Evolutionary conservation across 805 yeast species (phyloP), one percentile per base, ranked within the genome.

Genomic region (Tetrapisispora iriomotensis): DNA sequence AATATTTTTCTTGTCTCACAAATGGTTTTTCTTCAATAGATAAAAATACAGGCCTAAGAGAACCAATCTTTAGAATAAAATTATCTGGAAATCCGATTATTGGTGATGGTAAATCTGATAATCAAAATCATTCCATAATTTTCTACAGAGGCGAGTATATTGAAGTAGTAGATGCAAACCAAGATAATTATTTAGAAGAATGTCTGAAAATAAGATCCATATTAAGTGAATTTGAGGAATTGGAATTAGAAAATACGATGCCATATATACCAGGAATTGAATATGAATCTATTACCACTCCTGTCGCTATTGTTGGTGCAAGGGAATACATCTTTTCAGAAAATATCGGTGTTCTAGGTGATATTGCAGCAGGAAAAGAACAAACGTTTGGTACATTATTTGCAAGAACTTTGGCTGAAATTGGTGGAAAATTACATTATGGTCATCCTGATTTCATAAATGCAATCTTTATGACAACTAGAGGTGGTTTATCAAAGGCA

Each of bases 371-470:
- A 17, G 96, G 95, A 8, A 88, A 88, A 61, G 97, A 88, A 57
- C 96, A 90, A 62, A 88, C 97, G 1, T 88, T 88, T 67, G 97
- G 97, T 20, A 88, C 97, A 0, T 66, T 90, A 52, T 88, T 90
- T 68, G 95, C 96, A 1, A 72, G 96, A 56, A 87, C 96, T 0
- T 65, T 88, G 48, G 92, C 96, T 0, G 90, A 85, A 53, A 85
- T 90, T 50, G 96, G 96, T 9, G 96, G 94, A 1, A 90, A 90
- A 61, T 65, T 88, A 37, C 97, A 88, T 60, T 88, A 88, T 61
- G 97, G 97, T 2, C 96, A 88, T 64, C 97, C 97, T 3, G 97
- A 88, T 67, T 88, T 88, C 62, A 65, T 90, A 43, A 87, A 90
- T 64, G 94, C 78, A 6, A 78, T 82, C 9, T 88, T 80, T 54